Percentiles rank a stretch among this genome's conserved stretches.
These are phyloP conservation scores for Oryza nivara DNA, from an alignment of 176 grass and related monocot genomes.

Conservation along the genomic window DNA sequence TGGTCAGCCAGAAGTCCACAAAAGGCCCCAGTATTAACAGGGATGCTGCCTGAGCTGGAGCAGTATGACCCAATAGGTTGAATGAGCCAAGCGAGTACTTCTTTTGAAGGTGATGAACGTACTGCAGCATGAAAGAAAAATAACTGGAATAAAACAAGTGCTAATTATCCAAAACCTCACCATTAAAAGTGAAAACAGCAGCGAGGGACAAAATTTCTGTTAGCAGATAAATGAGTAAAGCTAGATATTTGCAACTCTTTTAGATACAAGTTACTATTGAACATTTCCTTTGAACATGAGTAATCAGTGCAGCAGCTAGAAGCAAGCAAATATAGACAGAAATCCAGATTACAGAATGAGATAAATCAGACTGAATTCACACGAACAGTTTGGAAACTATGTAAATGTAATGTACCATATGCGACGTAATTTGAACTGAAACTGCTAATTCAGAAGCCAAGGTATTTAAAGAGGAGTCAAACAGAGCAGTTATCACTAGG, in stretches of 20 bases:
- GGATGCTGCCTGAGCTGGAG: constrained; percentile 62
- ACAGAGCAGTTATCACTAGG: background rate
- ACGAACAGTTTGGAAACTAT: background rate
- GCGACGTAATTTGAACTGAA: background rate
- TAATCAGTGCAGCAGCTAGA: background rate
- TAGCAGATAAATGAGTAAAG: background rate
- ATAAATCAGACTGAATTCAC: background rate
- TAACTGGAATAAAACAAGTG: background rate
- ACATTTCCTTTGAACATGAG: background rate
- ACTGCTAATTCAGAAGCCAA: background rate
- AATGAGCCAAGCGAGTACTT: constrained; percentile 65
- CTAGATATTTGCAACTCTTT: background rate
- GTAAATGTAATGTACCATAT: background rate
- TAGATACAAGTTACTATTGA: background rate
- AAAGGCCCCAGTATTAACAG: constrained; percentile 59
- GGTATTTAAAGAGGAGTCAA: background rate
- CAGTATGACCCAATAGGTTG: constrained; percentile 67
- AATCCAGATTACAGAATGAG: background rate
- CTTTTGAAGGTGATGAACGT: constrained; percentile 65
- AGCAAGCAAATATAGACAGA: background rate
- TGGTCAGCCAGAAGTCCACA: constrained; percentile 57
- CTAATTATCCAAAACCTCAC: background rate
- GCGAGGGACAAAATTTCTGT: background rate
- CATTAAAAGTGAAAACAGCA: background rate
- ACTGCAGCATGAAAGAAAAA: constrained; percentile 42